phyloP scores from a whole-genome alignment of 1,284 basidiomycete genomes.

The Grifola frondosa region DNA sequence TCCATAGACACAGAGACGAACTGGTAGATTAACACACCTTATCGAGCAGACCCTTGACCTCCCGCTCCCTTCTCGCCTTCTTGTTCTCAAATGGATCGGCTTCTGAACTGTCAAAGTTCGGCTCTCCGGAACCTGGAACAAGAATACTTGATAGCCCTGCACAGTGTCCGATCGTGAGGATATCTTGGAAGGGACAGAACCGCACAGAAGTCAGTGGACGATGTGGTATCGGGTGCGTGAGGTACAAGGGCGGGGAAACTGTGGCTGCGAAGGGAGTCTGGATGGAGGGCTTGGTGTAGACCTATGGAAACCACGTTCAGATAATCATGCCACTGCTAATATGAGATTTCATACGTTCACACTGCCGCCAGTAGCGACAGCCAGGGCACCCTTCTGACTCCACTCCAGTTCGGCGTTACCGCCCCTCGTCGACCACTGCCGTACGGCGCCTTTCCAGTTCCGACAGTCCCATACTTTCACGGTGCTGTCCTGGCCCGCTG shows the following conservation, averaged over 20 bases:
- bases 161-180: conserved; percentile 76
- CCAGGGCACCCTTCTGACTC: conserved; percentile 83
- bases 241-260: conserved; percentile 75
- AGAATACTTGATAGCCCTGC: conserved; percentile 83
- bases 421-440: conserved; percentile 77
- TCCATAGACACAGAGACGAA: background rate
- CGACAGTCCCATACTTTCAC: conserved; percentile 97
- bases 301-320: conserved; percentile 37
- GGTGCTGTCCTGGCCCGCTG: conserved; percentile 82
- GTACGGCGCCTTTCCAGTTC: conserved; percentile 88
- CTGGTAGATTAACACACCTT: conserved; percentile 53
- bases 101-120: conserved; percentile 92
- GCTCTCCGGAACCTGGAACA: conserved; percentile 90
- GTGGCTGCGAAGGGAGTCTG: conserved; percentile 50
- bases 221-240: conserved; percentile 78
- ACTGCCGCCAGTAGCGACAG: conserved; percentile 76
- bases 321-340: background rate
- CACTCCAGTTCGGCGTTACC: conserved; percentile 66
- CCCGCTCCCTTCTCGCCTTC: conserved; percentile 82
- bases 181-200: conserved; percentile 93
- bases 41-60: conserved; percentile 89
- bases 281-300: conserved; percentile 70
- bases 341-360: conserved; percentile 61
- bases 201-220: conserved; percentile 66
- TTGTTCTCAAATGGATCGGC: conserved; percentile 94